These are phyloP conservation scores for Cyberlindnera euphorbiiphila DNA, from an alignment of 805 yeast genomes.

Conservation along the genomic window DNA sequence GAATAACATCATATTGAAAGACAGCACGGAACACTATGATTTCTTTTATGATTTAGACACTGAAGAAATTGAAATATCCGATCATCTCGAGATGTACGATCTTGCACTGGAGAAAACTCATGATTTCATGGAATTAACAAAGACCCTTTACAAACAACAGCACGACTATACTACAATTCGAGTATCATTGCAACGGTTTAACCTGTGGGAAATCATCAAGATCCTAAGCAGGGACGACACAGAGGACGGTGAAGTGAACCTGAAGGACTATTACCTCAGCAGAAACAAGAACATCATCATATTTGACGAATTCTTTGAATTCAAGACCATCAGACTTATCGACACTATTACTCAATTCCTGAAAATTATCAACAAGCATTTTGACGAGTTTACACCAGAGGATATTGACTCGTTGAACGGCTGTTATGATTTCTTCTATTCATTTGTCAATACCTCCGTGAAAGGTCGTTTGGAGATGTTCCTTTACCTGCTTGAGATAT, in stretches of 20 bases:
- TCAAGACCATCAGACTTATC: constrained; percentile 23
- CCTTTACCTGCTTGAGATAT: constrained; percentile 24
- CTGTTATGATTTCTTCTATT: constrained; percentile 11
- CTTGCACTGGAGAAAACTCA: constrained; percentile 20
- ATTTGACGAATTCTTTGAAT: constrained; percentile 33
- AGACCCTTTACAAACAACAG: constrained; percentile 15
- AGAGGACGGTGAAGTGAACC: constrained; percentile 20
- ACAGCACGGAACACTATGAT: constrained; percentile 55
- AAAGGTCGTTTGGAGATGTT: constrained; percentile 20
- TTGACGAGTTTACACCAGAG: not conserved
- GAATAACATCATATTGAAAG: constrained; percentile 59
- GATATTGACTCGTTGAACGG: not conserved
- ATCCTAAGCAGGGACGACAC: constrained; percentile 22
- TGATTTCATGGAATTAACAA: constrained; percentile 20
- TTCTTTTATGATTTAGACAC: constrained; percentile 56
- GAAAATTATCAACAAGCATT: not conserved
- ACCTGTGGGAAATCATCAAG: constrained; percentile 31
- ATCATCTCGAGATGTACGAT: constrained; percentile 14
- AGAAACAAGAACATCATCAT: constrained; percentile 31
- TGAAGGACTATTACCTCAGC: constrained; percentile 31
- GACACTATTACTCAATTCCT: constrained; percentile 19
- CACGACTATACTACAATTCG: constrained; percentile 29
- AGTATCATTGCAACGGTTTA: constrained; percentile 29
- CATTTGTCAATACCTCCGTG: constrained; percentile 1
- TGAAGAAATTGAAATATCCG: constrained; percentile 29